phyloP scores from a whole-genome alignment of 2,329 filamentous ascomycete species.

The Penicillium sp. region DNA sequence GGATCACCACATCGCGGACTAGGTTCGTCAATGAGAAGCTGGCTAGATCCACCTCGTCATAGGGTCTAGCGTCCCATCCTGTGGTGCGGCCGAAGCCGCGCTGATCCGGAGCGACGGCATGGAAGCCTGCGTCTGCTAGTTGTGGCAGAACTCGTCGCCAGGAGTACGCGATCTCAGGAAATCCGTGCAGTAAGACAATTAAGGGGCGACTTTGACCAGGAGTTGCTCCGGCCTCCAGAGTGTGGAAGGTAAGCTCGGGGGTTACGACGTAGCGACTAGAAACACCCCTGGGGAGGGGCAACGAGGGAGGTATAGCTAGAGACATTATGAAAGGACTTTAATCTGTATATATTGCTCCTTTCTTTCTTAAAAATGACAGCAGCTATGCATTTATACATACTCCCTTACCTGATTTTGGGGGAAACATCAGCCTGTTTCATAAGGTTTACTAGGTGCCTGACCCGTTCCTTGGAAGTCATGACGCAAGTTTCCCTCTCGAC shows the following conservation, averaged over 20 bases:
- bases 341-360: neutral
- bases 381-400: neutral
- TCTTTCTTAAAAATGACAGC: neutral
- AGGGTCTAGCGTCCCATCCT: slow-evolving; percentile 56
- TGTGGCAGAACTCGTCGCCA: slow-evolving; percentile 64
- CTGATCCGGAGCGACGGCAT: slow-evolving; percentile 67
- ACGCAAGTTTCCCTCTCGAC: slow-evolving; percentile 20
- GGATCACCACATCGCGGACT: slow-evolving; percentile 61
- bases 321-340: slow-evolving; percentile 1
- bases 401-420: neutral
- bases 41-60: slow-evolving; percentile 54
- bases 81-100: slow-evolving; percentile 68
- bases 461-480: slow-evolving; percentile 21
- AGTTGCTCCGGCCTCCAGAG: slow-evolving; percentile 55
- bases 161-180: slow-evolving; percentile 68
- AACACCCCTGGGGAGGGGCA: slow-evolving; percentile 58
- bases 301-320: slow-evolving; percentile 15
- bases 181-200: slow-evolving; percentile 65
- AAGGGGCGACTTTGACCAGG: slow-evolving; percentile 50
- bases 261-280: slow-evolving; percentile 59
- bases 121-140: slow-evolving; percentile 61
- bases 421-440: slow-evolving; percentile 15
- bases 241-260: slow-evolving; percentile 61
- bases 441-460: slow-evolving; percentile 13
- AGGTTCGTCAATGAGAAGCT: slow-evolving; percentile 60